These are phyloP conservation scores for Neurospora sp. DNA, from an alignment of 495 filamentous ascomycete species.

Conservation along the genomic window DNA sequence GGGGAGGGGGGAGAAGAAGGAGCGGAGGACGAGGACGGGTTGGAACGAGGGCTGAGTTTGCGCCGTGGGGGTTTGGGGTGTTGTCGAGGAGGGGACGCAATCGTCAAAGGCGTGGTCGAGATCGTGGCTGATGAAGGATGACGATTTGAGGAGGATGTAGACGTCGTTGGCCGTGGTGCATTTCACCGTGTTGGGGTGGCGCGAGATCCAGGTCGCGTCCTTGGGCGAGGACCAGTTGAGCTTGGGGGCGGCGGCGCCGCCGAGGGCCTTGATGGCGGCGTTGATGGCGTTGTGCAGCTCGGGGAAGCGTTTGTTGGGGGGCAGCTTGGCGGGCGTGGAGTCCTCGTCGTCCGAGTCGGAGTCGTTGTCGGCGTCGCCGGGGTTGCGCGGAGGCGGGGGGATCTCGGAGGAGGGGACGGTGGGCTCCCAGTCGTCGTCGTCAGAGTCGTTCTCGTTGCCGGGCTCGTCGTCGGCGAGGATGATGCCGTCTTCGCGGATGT, in stretches of 20 bases:
- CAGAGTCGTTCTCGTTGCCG: conserved; percentile 33
- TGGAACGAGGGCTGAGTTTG: background rate
- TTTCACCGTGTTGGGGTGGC: conserved; percentile 77
- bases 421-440: conserved; percentile 39
- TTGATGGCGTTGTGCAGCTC: conserved; percentile 70
- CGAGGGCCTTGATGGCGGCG: conserved; percentile 63
- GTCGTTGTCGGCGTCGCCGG: conserved; percentile 24
- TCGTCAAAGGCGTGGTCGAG: conserved; percentile 87
- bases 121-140: conserved; percentile 89
- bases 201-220: conserved; percentile 90
- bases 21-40: conserved; percentile 57
- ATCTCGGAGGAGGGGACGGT: conserved; percentile 19
- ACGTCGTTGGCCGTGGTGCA: conserved; percentile 82
- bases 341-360: conserved; percentile 28
- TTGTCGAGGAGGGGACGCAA: conserved; percentile 45
- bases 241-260: conserved; percentile 79
- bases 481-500: conserved; percentile 89
- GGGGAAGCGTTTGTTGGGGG: conserved; percentile 40
- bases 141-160: conserved; percentile 86
- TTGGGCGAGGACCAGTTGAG: conserved; percentile 96
- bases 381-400: conserved; percentile 19
- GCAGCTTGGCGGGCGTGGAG: conserved; percentile 20
- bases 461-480: conserved; percentile 56
- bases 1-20: conserved; percentile 79
- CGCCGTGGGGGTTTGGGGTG: background rate